Base-by-base conservation (phyloP, 768 basidiomycete genomes). In the Amanita fuliginea region DNA sequence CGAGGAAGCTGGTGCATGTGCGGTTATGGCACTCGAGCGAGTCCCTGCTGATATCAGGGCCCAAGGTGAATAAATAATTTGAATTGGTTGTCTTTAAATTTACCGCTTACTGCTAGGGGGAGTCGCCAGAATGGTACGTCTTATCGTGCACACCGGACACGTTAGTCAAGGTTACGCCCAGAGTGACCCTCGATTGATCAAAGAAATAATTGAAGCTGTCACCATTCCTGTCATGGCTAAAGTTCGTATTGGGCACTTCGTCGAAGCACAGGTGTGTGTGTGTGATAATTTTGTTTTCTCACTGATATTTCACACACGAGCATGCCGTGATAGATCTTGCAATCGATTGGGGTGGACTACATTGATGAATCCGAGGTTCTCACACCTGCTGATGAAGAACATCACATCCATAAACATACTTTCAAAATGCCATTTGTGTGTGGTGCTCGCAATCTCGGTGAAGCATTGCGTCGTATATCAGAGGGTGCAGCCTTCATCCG, bases 401-500 rank as follows among this genome's bases (percentile, higher is more conserved):
- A 92, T 64, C 93, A 95, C 72, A 90, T 98, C 69, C 92, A 91
- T 72, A 99, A 99, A 67, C 91, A 96, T 69, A 74, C 76, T 36
- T 97, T 85, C 78, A 96, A 96, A 63, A 76, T 92, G 11, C 93
- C 93, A 9, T 95, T 97, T 59, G 96, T 99, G 2, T 98, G 94
- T 57, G 96, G 96, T 51, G 89, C 91, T 51, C 84, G 89, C 48
- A 84, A 95, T 65, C 80, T 99, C 26, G 96, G 96, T 47, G 94
- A 98, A 67, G 96, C 96, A 3, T 75, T 99, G 4, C 83, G 96
- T 35, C 82, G 96, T 54, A 96, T 99, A 58, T 89, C 88, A 19
- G 96, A 99, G 65, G 96, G 96, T 41, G 95, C 95, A 1, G 91
- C 96, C 0, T 93, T 98, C 77, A 93, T 99, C 68, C 91, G 96